Evolutionary conservation across 129 eudicot species (phyloP).

Genomic region (Oenanthe sinensis): DNA sequence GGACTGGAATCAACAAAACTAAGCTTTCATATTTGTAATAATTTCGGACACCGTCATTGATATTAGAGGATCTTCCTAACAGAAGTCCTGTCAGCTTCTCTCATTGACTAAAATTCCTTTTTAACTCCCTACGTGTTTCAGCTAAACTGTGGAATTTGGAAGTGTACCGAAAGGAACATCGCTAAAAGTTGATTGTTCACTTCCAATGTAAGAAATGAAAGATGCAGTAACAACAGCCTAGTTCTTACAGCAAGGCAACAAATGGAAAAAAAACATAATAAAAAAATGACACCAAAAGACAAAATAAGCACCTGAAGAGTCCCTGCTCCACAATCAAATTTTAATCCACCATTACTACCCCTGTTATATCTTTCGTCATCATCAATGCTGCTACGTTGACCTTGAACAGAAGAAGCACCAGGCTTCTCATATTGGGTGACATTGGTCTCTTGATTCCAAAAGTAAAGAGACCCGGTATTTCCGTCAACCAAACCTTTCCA

Average conservation of each 20-base stretch:
- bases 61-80: neutral
- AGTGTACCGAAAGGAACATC: neutral
- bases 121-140: neutral
- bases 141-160: neutral
- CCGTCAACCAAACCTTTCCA: conserved; percentile 94
- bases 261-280: neutral
- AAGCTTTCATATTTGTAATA: neutral
- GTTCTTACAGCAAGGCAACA: neutral
- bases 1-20: neutral
- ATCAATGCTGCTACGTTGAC: conserved; percentile 34
- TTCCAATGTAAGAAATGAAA: neutral
- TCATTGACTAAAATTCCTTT: neutral
- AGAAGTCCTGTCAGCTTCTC: neutral
- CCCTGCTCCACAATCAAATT: conserved; percentile 41
- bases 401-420: conserved; percentile 37
- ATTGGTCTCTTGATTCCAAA: conserved; percentile 95
- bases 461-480: conserved; percentile 85
- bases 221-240: neutral
- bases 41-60: neutral
- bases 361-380: conserved; percentile 45
- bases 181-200: neutral
- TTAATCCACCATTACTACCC: conserved; percentile 41
- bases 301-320: conserved; percentile 40
- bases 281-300: neutral
- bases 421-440: conserved; percentile 96